These are phyloP conservation scores for Conringia planisiliqua DNA, from an alignment of 345 rosid genomes.

Conservation along the genomic window DNA sequence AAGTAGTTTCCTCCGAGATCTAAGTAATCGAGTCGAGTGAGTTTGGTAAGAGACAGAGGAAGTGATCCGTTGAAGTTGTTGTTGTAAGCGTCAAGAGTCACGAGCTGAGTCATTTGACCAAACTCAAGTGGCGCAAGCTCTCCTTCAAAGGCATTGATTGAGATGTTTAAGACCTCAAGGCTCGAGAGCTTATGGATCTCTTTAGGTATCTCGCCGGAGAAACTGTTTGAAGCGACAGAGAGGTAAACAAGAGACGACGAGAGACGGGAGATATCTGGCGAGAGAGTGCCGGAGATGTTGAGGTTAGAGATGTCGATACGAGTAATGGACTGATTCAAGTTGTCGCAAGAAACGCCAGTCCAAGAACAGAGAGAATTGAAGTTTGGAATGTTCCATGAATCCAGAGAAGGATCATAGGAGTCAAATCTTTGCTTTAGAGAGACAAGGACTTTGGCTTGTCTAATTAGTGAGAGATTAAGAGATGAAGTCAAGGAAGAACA, in stretches of 20 bases:
- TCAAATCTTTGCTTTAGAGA: slow-evolving; percentile 48
- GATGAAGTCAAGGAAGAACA: slow-evolving; percentile 32
- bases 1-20: slow-evolving; percentile 90
- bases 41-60: slow-evolving; percentile 45
- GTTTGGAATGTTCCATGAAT: slow-evolving; percentile 50
- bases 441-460: slow-evolving; percentile 56
- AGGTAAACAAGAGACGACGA: slow-evolving; percentile 39
- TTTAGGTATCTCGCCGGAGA: slow-evolving; percentile 48
- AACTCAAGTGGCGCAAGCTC: slow-evolving; percentile 48
- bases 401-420: slow-evolving; percentile 46
- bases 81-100: slow-evolving; percentile 67
- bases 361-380: slow-evolving; percentile 51
- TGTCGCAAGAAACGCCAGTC: slow-evolving; percentile 50
- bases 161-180: slow-evolving; percentile 70
- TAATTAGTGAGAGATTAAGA: slow-evolving; percentile 38
- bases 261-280: slow-evolving; percentile 44
- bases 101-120: slow-evolving; percentile 44
- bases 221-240: slow-evolving; percentile 46
- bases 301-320: slow-evolving; percentile 50
- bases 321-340: slow-evolving; percentile 39
- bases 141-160: slow-evolving; percentile 63
- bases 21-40: slow-evolving; percentile 52
- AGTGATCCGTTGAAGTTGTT: slow-evolving; percentile 75
- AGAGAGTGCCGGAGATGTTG: slow-evolving; percentile 57
- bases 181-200: slow-evolving; percentile 34